These are phyloP conservation scores for Geotrichum bryndzae DNA, from an alignment of 1,139 yeast genomes.

Conservation along the genomic window DNA sequence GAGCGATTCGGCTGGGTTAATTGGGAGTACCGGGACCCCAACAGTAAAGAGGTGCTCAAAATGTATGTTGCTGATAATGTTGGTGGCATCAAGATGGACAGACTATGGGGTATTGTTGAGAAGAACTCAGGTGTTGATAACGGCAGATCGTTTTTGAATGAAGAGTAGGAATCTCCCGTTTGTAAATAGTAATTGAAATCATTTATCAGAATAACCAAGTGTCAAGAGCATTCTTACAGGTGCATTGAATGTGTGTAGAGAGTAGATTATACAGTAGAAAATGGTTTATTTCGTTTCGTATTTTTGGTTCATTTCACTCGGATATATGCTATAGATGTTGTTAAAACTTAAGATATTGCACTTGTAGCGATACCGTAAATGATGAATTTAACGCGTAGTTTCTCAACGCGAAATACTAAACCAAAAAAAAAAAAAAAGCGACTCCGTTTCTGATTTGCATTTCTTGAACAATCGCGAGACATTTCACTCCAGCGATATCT, in stretches of 20 bases:
- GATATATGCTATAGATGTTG: neutral
- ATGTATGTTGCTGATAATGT: conserved; percentile 65
- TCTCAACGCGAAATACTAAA: neutral
- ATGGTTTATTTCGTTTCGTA: neutral
- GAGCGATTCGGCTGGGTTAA: conserved; percentile 51
- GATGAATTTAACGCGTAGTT: neutral
- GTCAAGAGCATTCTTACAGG: neutral
- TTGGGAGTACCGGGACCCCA: conserved; percentile 43
- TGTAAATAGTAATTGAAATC: conserved; percentile 3
- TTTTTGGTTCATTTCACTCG: neutral
- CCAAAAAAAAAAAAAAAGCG: too few species aligned
- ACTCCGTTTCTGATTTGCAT: too few species aligned
- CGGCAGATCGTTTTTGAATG: conserved; percentile 45
- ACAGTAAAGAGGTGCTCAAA: conserved; percentile 33
- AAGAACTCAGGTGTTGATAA: conserved; percentile 57
- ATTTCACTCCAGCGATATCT: neutral
- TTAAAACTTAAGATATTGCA: neutral
- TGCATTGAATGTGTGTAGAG: neutral
- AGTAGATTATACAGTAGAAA: neutral
- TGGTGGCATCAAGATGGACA: conserved; percentile 78
- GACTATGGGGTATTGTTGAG: conserved; percentile 77
- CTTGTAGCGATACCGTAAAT: neutral
- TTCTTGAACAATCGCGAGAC: neutral
- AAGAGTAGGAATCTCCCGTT: conserved; percentile 9
- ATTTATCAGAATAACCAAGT: neutral